phyloP scores from a whole-genome alignment of 1,284 basidiomycete species.

The Cryptococcus sp. region DNA sequence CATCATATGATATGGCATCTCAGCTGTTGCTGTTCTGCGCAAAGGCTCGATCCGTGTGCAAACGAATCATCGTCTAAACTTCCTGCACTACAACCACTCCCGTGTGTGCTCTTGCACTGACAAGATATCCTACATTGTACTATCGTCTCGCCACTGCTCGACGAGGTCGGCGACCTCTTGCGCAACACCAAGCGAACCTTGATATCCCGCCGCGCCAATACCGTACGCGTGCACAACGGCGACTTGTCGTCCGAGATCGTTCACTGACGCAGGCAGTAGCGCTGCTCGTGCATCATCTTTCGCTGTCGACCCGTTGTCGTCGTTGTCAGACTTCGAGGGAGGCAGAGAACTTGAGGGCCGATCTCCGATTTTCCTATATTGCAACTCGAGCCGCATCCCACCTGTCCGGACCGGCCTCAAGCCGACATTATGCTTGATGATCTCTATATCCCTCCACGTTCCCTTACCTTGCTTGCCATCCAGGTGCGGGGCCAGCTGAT shows the following conservation, averaged over 20 bases:
- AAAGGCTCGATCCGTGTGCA: no score
- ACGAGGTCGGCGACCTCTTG: slow-evolving; percentile 46
- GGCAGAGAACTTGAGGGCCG: slow-evolving; percentile 6
- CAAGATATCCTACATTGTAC: background rate
- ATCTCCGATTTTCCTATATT: slow-evolving; percentile 56
- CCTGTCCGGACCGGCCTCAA: slow-evolving; percentile 69
- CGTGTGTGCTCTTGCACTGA: no score
- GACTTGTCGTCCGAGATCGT: slow-evolving; percentile 55
- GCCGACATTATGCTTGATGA: slow-evolving; percentile 68
- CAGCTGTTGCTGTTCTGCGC: no score
- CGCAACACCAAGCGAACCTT: slow-evolving; percentile 48
- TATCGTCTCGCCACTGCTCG: slow-evolving; percentile 7
- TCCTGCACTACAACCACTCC: no score
- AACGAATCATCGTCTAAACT: no score
- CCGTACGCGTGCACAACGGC: slow-evolving; percentile 72
- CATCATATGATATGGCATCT: no score
- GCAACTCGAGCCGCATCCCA: slow-evolving; percentile 68
- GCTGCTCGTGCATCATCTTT: background rate
- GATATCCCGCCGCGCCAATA: slow-evolving; percentile 53
- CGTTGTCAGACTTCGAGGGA: background rate
- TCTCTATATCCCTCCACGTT: slow-evolving; percentile 52
- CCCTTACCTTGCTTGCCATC: slow-evolving; percentile 34
- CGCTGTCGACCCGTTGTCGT: background rate
- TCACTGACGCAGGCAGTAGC: slow-evolving; percentile 3
- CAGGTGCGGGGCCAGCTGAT: slow-evolving; percentile 47